A percentile compares a stretch with the other conserved stretches of the same genome.
Evolutionary conservation across 306 rosid genomes (phyloP).

Genomic region (Quercus wislizeni): DNA sequence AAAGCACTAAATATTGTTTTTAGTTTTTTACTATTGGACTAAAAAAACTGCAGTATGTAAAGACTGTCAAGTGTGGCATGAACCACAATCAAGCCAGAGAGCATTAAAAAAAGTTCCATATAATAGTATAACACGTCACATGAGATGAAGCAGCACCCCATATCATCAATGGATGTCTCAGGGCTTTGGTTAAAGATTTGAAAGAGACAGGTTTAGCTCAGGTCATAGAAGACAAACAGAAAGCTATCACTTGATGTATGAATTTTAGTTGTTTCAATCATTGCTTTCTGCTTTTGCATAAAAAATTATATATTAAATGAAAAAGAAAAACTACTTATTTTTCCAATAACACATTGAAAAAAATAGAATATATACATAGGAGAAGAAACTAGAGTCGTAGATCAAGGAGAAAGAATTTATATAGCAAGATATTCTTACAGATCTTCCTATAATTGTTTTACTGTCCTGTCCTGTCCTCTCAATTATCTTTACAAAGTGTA

Average conservation of each 20-base stretch:
- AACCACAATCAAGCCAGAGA: too few relatives aligned
- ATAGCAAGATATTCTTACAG: constrained; percentile 24
- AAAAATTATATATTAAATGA: too few relatives aligned
- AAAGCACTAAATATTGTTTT: neutral
- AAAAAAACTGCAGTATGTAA: too few relatives aligned
- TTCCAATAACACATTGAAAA: neutral
- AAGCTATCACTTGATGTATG: constrained; percentile 11
- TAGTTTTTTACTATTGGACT: too few relatives aligned
- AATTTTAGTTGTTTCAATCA: neutral
- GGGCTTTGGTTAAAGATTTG: constrained; percentile 54
- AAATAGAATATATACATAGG: neutral
- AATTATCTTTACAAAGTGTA: constrained; percentile 59
- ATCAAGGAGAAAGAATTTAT: constrained; percentile 8
- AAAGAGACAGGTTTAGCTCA: constrained; percentile 27
- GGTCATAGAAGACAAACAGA: constrained; percentile 18
- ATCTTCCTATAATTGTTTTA: constrained; percentile 26
- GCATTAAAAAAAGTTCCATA: constrained; percentile 32
- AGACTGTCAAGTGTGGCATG: too few relatives aligned
- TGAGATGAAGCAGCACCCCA: constrained; percentile 96
- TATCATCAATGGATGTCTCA: constrained; percentile 81
- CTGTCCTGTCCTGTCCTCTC: constrained; percentile 33
- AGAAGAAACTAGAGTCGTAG: neutral
- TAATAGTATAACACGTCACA: too few relatives aligned
- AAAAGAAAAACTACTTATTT: neutral
- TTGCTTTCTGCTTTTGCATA: neutral